Evolutionary conservation across 176 grass and related monocot genomes (phyloP).

Genomic region (Paspalum notatum): DNA sequence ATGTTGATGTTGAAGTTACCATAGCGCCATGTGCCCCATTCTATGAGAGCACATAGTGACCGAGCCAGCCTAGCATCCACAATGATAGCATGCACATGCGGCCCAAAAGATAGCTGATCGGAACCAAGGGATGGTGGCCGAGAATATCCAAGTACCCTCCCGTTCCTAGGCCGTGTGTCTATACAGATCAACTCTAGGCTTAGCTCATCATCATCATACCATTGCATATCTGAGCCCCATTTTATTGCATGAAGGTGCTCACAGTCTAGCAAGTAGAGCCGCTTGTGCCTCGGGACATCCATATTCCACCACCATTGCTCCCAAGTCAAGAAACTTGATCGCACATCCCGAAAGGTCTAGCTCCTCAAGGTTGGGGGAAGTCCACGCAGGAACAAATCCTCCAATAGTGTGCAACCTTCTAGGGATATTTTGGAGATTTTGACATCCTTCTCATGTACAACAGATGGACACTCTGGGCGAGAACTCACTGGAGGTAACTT

Average conservation of each 20-base stretch:
- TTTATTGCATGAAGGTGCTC: neutral
- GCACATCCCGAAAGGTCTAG: slow-evolving; percentile 11
- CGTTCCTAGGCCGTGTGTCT: neutral
- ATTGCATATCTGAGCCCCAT: neutral
- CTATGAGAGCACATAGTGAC: no score
- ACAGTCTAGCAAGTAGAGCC: slow-evolving; percentile 6
- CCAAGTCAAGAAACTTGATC: slow-evolving; percentile 15
- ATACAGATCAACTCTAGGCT: neutral
- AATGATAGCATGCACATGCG: no score
- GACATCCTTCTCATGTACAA: no score
- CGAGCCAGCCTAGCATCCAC: no score
- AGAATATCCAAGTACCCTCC: no score
- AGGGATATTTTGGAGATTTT: neutral
- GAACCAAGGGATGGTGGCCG: no score
- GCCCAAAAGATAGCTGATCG: no score
- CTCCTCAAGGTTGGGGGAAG: neutral
- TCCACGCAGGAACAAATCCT: neutral
- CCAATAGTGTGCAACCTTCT: neutral
- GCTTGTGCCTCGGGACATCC: neutral
- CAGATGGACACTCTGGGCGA: neutral
- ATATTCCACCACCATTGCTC: neutral
- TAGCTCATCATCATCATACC: no score
- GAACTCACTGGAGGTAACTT: neutral
- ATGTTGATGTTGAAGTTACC: no score
- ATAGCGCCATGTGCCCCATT: no score